Conservation (phyloP, 2,329 filamentous ascomycete genomes). For the Colletotrichum nymphaeae region DNA sequence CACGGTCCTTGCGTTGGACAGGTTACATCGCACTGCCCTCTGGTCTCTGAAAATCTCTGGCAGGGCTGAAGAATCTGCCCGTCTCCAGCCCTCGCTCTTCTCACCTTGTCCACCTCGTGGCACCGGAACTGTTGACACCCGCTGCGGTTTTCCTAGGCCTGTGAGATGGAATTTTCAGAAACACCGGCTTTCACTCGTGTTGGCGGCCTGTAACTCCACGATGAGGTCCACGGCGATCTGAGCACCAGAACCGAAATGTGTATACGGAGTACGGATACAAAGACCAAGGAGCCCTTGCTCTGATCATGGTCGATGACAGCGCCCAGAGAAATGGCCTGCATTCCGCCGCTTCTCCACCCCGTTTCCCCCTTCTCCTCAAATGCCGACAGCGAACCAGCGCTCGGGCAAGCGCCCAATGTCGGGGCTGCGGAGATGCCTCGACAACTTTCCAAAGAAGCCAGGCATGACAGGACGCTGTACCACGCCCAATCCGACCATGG, state of each 20-base stretch:
- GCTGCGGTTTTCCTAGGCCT: not conserved
- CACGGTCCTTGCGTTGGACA: not conserved
- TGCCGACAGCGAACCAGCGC: constrained; percentile 25
- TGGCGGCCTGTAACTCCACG: not conserved
- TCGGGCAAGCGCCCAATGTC: not conserved
- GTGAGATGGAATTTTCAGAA: not conserved
- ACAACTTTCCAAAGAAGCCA: constrained; percentile 2
- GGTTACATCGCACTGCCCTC: constrained; percentile 2
- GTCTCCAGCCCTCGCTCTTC: not conserved
- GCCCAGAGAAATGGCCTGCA: constrained; percentile 19
- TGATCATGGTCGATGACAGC: constrained; percentile 29
- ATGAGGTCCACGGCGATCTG: not conserved
- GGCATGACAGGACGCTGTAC: constrained; percentile 7
- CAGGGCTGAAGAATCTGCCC: constrained; percentile 19
- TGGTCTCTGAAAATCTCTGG: not conserved
- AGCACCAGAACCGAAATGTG: not conserved
- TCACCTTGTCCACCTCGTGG: not conserved
- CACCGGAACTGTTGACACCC: constrained; percentile 4
- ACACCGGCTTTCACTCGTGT: not conserved
- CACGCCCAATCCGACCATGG: not conserved
- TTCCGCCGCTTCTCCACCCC: constrained; percentile 10
- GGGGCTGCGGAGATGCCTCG: not conserved
- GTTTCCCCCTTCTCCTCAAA: constrained; percentile 2
- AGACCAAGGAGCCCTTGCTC: constrained; percentile 9
- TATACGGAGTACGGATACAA: too few species aligned